Percentiles rank a stretch among this genome's conserved stretches.
These are phyloP conservation scores for Pestalotiopsis sp. DNA, from an alignment of 2,329 filamentous ascomycete species.

Conservation along the genomic window DNA sequence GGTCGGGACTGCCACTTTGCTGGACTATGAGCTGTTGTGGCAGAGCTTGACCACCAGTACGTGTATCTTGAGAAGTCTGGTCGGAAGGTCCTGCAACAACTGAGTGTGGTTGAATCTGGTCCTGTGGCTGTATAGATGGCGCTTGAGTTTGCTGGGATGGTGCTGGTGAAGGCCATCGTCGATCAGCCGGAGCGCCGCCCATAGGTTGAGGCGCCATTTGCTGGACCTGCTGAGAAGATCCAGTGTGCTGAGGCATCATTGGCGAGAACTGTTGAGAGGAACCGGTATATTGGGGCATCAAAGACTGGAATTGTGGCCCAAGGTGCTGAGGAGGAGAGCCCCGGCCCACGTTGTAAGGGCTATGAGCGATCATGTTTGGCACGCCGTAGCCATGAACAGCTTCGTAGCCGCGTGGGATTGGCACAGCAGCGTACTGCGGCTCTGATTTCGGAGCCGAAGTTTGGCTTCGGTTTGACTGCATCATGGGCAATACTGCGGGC, in stretches of 20 bases:
- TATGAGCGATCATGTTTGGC: constrained; percentile 26
- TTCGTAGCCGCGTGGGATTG: constrained; percentile 35
- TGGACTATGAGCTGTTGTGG: background rate
- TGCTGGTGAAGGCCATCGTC: background rate
- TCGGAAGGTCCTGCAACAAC: background rate
- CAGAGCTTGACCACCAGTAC: background rate
- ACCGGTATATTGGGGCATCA: constrained; percentile 8
- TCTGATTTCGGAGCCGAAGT: background rate
- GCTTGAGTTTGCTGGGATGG: background rate
- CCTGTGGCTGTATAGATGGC: background rate
- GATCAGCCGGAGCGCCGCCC: background rate
- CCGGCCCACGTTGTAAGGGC: constrained; percentile 25
- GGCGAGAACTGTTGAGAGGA: background rate
- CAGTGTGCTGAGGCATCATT: constrained; percentile 5
- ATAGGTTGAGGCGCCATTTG: background rate
- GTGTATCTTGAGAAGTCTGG: background rate
- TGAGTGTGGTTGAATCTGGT: background rate
- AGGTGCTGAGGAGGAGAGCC: constrained; percentile 15
- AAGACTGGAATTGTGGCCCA: constrained; percentile 7
- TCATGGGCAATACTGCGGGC: constrained; percentile 12
- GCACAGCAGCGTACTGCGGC: constrained; percentile 32
- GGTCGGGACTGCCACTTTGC: constrained; percentile 7
- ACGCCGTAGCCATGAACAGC: constrained; percentile 35
- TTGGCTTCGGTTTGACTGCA: constrained; percentile 7
- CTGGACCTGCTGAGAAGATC: constrained; percentile 2